Conservation (phyloP, 371 early-diverging fungal genomes). For the Actinomortierella ambigua region DNA sequence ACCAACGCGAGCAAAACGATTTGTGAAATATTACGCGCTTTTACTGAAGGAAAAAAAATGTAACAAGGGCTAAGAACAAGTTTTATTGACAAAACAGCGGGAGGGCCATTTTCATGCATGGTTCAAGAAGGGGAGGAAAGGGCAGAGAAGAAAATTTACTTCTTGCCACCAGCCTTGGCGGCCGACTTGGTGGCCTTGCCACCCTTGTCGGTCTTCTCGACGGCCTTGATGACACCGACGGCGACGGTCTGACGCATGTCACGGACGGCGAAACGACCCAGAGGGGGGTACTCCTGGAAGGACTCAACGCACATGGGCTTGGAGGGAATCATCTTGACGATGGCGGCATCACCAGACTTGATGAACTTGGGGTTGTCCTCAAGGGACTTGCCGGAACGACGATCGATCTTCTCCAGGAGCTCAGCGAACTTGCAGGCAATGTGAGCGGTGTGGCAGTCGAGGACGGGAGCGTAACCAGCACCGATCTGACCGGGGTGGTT, state of each 20-base stretch:
- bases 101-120: no score
- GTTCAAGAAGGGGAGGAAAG: slow-evolving; percentile 7
- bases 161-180: slow-evolving; percentile 70
- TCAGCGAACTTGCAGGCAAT: slow-evolving; percentile 95
- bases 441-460: slow-evolving; percentile 98
- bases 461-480: slow-evolving; percentile 90
- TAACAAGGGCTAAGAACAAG: no score
- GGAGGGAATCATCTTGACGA: slow-evolving; percentile 93
- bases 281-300: slow-evolving; percentile 91
- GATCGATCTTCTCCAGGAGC: slow-evolving; percentile 94
- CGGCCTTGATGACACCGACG: slow-evolving; percentile 96
- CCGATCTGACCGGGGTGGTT: slow-evolving; percentile 96
- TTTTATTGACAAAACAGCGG: no score
- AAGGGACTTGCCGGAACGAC: slow-evolving; percentile 92
- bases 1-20: no score
- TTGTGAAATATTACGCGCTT: no score
- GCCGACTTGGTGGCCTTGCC: slow-evolving; percentile 73
- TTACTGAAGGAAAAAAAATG: no score
- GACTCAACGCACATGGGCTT: slow-evolving; percentile 98
- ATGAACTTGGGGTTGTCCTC: slow-evolving; percentile 93
- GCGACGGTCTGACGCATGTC: slow-evolving; percentile 95
- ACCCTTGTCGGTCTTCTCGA: slow-evolving; percentile 80
- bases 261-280: slow-evolving; percentile 98
- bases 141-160: slow-evolving; percentile 54
- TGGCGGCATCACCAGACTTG: slow-evolving; percentile 94